Percentiles rank a stretch among this genome's conserved stretches.
Conservation (phyloP, 192 early-diverging fungal genomes). For the Paraglomus brasilianum region DNA sequence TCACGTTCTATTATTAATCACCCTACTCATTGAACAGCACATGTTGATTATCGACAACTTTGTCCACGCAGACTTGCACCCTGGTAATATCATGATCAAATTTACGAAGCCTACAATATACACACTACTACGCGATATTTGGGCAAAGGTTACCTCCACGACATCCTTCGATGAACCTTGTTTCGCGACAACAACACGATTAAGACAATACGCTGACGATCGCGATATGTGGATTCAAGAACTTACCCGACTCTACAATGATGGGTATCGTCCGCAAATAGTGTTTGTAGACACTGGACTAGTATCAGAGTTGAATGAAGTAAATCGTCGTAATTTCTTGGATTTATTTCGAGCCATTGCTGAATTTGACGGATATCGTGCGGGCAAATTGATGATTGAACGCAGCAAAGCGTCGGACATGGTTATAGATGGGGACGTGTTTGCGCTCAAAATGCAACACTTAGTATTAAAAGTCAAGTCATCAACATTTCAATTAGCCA, state of each 20-base stretch:
- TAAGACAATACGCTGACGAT: constrained; percentile 39
- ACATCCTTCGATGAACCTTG: constrained; percentile 32
- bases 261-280: constrained; percentile 75
- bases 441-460: constrained; percentile 78
- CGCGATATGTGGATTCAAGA: constrained; percentile 44
- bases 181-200: constrained; percentile 42
- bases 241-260: constrained; percentile 52
- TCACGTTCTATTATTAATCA: constrained; percentile 14
- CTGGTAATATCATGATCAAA: constrained; percentile 88
- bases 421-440: constrained; percentile 72
- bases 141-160: constrained; percentile 30
- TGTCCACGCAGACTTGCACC: constrained; percentile 92
- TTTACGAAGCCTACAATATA: constrained; percentile 66
- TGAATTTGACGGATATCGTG: constrained; percentile 79
- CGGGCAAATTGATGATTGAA: constrained; percentile 85
- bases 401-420: constrained; percentile 72
- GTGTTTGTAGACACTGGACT: constrained; percentile 92
- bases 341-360: constrained; percentile 89
- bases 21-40: constrained; percentile 45
- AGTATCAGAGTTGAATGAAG: constrained; percentile 71
- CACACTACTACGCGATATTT: constrained; percentile 50
- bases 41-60: constrained; percentile 97
- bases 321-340: constrained; percentile 82
- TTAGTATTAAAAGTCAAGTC: constrained; percentile 71
- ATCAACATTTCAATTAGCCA: constrained; percentile 72